Evolutionary conservation across 768 basidiomycete species (phyloP), one percentile per base, ranked within the genome.

Genomic region (Gloeostereum incarnatum): DNA sequence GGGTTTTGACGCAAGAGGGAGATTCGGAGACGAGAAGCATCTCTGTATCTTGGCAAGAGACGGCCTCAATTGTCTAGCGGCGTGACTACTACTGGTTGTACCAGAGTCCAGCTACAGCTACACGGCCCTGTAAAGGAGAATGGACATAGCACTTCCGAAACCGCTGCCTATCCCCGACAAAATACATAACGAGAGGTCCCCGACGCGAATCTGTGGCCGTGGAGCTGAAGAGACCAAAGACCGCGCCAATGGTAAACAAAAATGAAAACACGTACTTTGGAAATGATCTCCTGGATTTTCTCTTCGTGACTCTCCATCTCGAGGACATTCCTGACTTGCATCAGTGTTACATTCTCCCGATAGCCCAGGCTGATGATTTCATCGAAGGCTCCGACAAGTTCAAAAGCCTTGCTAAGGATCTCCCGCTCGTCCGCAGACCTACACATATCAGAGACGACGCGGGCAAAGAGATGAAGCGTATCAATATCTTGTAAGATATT

Each of bases 401-500:
- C 94, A 50, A 98, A 97, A 3, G 89, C 75, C 59, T 92, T 87
- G 52, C 80, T 81, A 45, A 81, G 59, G 46, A 99, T 93, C 56
- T 97, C 91, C 35, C 83, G 72, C 59, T 94, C 91, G 41, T 89
- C 86, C 4, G 81, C 84, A 41, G 70, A 81, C 48, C 88, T 71
- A 57, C 89, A 92, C 59, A 93, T 61, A 58, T 94, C 91, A 2
- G 91, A 91, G 10, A 96, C 91, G 33, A 96, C 83, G 23, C 94
- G 81, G 1, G 93, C 83, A 50, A 96, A 84, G 25, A 99, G 82
- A 49, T 93, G 89, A 0, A 99, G 71, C 0, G 94, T 99, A 42
- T 96, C 87, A 46, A 98, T 94, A 58, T 98, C 96, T 65, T 96
- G 96, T 26, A 99, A 67, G 51, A 98, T 98, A 54, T 99, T 99